A percentile compares a stretch with the other conserved stretches of the same genome.
Conservation (phyloP, 345 rosid species). For the Rhodamnia rubescens region DNA sequence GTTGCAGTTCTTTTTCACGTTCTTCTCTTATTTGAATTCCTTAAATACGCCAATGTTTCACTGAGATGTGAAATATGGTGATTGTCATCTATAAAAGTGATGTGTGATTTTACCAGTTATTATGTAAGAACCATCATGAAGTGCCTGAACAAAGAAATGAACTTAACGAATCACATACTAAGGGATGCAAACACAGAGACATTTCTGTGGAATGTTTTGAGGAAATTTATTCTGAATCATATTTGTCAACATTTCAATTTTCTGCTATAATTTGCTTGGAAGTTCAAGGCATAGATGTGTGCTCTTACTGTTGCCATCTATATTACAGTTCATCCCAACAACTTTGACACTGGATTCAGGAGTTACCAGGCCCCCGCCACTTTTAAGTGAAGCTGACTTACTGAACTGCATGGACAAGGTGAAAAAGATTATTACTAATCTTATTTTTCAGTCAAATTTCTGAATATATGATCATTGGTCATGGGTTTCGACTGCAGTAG, state of each 20-base stretch:
- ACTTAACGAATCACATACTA: background rate
- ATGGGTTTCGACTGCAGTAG: background rate
- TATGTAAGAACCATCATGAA: background rate
- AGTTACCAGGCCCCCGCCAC: constrained; percentile 86
- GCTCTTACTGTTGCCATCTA: constrained; percentile 3
- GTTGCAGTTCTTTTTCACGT: background rate
- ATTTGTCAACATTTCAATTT: background rate
- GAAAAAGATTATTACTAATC: constrained; percentile 5
- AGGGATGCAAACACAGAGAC: background rate
- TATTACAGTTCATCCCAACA: constrained; percentile 74
- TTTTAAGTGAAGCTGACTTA: constrained; percentile 88
- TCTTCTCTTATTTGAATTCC: background rate
- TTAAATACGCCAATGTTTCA: background rate
- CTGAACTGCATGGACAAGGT: constrained; percentile 98
- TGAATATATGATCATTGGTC: background rate
- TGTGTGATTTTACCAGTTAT: background rate
- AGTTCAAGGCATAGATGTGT: constrained; percentile 1
- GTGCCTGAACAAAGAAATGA: background rate
- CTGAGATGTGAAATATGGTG: background rate
- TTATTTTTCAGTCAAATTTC: background rate
- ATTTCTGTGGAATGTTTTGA: background rate
- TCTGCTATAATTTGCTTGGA: background rate
- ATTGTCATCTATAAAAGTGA: background rate
- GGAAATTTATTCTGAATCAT: background rate
- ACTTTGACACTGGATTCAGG: constrained; percentile 85